Percentiles rank a stretch among this genome's conserved stretches.
Evolutionary conservation across 1,139 yeast genomes (phyloP).

Genomic region (Diutina pseudorugosa): DNA sequence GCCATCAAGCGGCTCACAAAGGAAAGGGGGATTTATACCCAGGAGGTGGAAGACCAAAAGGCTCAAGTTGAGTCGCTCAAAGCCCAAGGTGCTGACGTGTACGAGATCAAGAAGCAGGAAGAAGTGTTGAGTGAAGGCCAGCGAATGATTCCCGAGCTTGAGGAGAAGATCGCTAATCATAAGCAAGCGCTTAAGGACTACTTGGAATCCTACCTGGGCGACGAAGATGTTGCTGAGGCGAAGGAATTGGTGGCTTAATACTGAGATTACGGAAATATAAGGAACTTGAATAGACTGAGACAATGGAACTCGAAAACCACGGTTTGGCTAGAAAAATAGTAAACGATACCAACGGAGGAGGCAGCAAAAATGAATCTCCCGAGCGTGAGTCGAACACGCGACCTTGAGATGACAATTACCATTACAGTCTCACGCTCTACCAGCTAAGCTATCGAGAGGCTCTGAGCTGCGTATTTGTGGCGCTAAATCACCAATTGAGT

Average conservation of each 20-base stretch:
- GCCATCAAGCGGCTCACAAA: constrained; percentile 66
- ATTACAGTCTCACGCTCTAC: background rate
- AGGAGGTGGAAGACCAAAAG: constrained; percentile 55
- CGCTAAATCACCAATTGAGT: no score
- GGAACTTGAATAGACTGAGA: background rate
- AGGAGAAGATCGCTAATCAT: constrained; percentile 39
- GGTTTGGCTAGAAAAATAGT: no score
- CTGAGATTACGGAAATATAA: no score
- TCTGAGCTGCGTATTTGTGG: background rate
- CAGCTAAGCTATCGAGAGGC: background rate
- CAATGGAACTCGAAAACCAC: no score
- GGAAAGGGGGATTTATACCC: constrained; percentile 53
- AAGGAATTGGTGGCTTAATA: background rate
- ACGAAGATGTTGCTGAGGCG: constrained; percentile 35
- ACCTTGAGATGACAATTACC: background rate
- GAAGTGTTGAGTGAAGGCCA: constrained; percentile 61
- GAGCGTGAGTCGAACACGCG: background rate
- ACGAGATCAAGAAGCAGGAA: constrained; percentile 53
- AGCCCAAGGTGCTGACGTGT: constrained; percentile 41
- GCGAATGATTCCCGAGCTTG: constrained; percentile 54
- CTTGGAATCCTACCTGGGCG: constrained; percentile 31
- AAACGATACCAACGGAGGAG: background rate
- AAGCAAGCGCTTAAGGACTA: constrained; percentile 31
- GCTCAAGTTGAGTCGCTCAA: constrained; percentile 33
- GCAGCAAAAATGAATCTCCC: background rate